Percentiles rank a stretch among this genome's conserved stretches.
Conservation (phyloP, 2,329 filamentous ascomycete species). For the Neonectria neomacrospora region DNA sequence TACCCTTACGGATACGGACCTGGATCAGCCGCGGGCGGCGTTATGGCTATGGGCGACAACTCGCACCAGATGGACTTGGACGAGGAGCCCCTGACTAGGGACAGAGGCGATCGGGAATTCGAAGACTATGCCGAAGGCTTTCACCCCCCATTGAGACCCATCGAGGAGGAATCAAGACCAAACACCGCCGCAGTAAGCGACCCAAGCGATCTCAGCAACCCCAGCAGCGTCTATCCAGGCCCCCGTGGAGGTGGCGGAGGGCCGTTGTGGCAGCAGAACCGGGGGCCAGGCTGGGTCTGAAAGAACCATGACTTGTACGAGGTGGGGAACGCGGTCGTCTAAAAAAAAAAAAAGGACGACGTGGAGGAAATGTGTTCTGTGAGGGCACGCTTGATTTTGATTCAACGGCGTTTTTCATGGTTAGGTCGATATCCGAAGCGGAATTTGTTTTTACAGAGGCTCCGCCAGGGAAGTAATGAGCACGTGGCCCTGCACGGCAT, state of each 20-base stretch:
- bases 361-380: constrained; percentile 1
- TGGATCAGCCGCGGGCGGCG: constrained; percentile 23
- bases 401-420: constrained; percentile 21
- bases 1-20: constrained; percentile 32
- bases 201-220: constrained; percentile 25
- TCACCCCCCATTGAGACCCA: constrained; percentile 53
- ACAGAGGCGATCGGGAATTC: constrained; percentile 48
- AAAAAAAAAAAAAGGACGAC: constrained; percentile 8
- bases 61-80: constrained; percentile 47
- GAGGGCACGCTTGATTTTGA: constrained; percentile 7
- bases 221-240: constrained; percentile 37
- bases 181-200: constrained; percentile 32
- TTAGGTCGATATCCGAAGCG: constrained; percentile 21
- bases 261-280: constrained; percentile 66
- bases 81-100: constrained; percentile 54
- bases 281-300: constrained; percentile 59
- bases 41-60: constrained; percentile 39
- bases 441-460: constrained; percentile 18
- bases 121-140: constrained; percentile 60
- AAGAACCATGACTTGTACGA: constrained; percentile 54
- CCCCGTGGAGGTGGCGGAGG: constrained; percentile 48
- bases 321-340: constrained; percentile 17
- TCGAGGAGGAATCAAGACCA: constrained; percentile 47
- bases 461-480: constrained; percentile 19
- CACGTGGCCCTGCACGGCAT: constrained; percentile 11